Base-by-base conservation (phyloP, 306 rosid species). In the Cicer pinnatifidum region DNA sequence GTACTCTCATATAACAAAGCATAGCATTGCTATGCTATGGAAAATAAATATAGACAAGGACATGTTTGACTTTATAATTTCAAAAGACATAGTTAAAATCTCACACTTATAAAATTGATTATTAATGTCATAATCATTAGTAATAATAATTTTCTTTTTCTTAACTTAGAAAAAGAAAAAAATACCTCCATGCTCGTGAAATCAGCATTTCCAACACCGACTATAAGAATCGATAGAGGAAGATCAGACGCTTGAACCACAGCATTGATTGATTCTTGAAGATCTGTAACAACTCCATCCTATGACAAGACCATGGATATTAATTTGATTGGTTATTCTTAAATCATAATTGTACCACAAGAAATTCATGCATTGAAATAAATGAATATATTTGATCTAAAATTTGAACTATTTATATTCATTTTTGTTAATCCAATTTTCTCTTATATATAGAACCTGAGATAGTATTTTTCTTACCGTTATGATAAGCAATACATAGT, bases 281-380 rank as follows among this genome's bases (percentile, higher is more conserved):
- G 87, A 77, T 94, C 96, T 0, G 97, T 82, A 44, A 94, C 87
- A 52, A 91, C 86, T 66, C 97, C 97, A 83, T 94, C 98, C 98
- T 94, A 46, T 1, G 57, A 69, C 19, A 85, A 66, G 9, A 79
- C 28, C 66, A 59, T 45, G 72, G 11, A 16, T 54, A 53, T 28
- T 28, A 28, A 28, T 44, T 48, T 56, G 39, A 11, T 57, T 57
- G 38, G 3, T 70, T 33, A 58, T 38, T 51, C 59, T 38, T 23
- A 7, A 59, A 10, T 11, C 69, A 40, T 8, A 13, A 52, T 37
- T 28, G 35, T 35, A 2, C 61, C 38, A 23, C 33, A 23, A 23
- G 33, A 23, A 2, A 23, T 23, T 23, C 2, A 23, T 23, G 33
- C 20, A 38, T 35, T 23, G 33, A 3, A 2, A 23, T 1, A 23